Conservation (phyloP, 805 yeast species). For the Candida berthetii region DNA sequence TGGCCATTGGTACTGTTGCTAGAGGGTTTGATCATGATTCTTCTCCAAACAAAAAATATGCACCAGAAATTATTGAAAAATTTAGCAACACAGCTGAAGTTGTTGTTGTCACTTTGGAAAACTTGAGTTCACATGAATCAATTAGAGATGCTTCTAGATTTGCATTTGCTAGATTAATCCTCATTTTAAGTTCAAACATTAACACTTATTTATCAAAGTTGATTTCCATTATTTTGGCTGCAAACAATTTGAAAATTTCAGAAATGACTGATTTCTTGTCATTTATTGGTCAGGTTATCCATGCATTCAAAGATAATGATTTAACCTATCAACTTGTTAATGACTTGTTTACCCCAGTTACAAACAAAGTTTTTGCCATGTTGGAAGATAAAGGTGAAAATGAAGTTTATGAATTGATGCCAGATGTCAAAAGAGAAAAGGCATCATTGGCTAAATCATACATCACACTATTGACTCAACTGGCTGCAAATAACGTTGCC, state of each 20-base stretch:
- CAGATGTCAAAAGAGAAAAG: slow-evolving; percentile 63
- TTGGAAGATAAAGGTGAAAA: slow-evolving; percentile 38
- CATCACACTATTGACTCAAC: slow-evolving; percentile 59
- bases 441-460: slow-evolving; percentile 62
- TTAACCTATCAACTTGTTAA: slow-evolving; percentile 69
- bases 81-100: slow-evolving; percentile 74
- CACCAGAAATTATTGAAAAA: slow-evolving; percentile 35
- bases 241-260: slow-evolving; percentile 47
- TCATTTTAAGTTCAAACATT: slow-evolving; percentile 52
- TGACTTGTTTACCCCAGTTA: slow-evolving; percentile 68
- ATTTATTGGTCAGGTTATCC: slow-evolving; percentile 84
- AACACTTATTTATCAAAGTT: slow-evolving; percentile 59
- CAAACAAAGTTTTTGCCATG: slow-evolving; percentile 52
- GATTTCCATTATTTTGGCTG: slow-evolving; percentile 56
- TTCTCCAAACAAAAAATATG: slow-evolving; percentile 23
- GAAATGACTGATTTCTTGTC: slow-evolving; percentile 80
- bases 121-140: slow-evolving; percentile 54
- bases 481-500: slow-evolving; percentile 73
- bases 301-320: slow-evolving; percentile 61
- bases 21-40: slow-evolving; percentile 59
- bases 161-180: slow-evolving; percentile 81
- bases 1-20: slow-evolving; percentile 87
- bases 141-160: slow-evolving; percentile 85
- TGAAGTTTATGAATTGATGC: slow-evolving; percentile 28
- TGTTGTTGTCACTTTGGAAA: slow-evolving; percentile 76